Evolutionary conservation across 1,139 yeast species (phyloP).

Genomic region (Nakaseomyces bracarensis): DNA sequence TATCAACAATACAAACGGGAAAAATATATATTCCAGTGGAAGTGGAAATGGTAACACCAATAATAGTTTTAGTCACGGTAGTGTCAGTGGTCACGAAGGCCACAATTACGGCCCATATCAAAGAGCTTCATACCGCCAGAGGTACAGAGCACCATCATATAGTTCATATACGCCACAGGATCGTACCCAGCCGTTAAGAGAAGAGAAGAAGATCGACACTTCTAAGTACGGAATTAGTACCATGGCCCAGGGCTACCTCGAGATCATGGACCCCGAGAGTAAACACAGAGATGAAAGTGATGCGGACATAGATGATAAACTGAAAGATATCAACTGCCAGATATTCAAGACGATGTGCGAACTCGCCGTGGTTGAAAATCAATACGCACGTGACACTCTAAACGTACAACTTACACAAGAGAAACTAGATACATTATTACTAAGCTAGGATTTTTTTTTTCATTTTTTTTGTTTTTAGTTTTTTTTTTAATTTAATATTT

Average conservation of each 20-base stretch:
- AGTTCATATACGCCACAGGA: too few species aligned
- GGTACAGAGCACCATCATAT: not conserved
- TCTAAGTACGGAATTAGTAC: not conserved
- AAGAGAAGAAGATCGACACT: not conserved
- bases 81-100: too few species aligned
- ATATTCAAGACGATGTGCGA: constrained; percentile 22
- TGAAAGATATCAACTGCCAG: constrained; percentile 18
- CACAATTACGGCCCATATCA: too few species aligned
- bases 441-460: constrained; percentile 1
- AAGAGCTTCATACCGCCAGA: constrained; percentile 1
- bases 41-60: too few species aligned
- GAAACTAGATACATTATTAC: constrained; percentile 15
- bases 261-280: constrained; percentile 1
- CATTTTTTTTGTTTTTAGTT: not conserved
- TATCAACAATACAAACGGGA: too few species aligned
- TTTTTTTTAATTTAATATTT: too few species aligned
- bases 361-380: constrained; percentile 20
- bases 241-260: constrained; percentile 6
- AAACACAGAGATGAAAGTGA: constrained; percentile 3
- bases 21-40: too few species aligned
- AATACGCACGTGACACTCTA: constrained; percentile 18
- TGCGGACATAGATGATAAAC: constrained; percentile 19
- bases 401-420: constrained; percentile 15
- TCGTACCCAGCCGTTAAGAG: not conserved
- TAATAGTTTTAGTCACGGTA: too few species aligned